phyloP scores from a whole-genome alignment of 225 moss, liverwort and hornwort genomes.

The Sphagnum contortum region DNA sequence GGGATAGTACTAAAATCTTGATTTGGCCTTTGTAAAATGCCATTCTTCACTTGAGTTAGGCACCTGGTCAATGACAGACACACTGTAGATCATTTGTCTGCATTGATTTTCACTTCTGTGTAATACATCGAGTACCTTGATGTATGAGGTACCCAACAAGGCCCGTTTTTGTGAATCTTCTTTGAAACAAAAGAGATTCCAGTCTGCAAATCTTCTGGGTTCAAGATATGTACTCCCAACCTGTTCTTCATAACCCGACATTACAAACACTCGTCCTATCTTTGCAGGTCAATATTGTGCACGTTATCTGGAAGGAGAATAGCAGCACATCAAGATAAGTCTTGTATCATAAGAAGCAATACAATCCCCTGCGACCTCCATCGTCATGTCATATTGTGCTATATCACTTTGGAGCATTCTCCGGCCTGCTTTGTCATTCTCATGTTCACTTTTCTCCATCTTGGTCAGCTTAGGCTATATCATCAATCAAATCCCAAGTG shows the following conservation, averaged over 20 bases:
- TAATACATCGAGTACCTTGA: too few species aligned
- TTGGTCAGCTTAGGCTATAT: conserved; percentile 23
- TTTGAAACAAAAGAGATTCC: too few species aligned
- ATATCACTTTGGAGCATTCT: conserved; percentile 30
- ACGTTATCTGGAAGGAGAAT: not conserved
- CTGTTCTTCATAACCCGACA: not conserved
- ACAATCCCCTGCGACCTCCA: conserved; percentile 14
- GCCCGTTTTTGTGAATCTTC: too few species aligned
- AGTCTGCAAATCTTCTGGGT: not conserved
- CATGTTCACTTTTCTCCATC: conserved; percentile 44
- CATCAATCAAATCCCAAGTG: conserved; percentile 14
- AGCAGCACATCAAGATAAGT: conserved; percentile 26
- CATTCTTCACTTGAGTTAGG: too few species aligned
- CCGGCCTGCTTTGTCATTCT: conserved; percentile 28
- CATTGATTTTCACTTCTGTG: too few species aligned
- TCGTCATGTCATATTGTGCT: conserved; percentile 14
- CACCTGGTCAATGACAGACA: too few species aligned
- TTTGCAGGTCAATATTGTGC: not conserved
- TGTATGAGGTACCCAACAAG: too few species aligned
- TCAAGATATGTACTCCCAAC: not conserved
- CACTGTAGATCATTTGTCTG: too few species aligned
- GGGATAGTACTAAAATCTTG: too few species aligned
- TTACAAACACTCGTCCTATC: not conserved
- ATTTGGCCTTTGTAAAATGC: too few species aligned
- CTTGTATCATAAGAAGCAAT: conserved; percentile 30